Conservation (phyloP, 495 filamentous ascomycete species). For the Aspergillus bertholletiae region DNA sequence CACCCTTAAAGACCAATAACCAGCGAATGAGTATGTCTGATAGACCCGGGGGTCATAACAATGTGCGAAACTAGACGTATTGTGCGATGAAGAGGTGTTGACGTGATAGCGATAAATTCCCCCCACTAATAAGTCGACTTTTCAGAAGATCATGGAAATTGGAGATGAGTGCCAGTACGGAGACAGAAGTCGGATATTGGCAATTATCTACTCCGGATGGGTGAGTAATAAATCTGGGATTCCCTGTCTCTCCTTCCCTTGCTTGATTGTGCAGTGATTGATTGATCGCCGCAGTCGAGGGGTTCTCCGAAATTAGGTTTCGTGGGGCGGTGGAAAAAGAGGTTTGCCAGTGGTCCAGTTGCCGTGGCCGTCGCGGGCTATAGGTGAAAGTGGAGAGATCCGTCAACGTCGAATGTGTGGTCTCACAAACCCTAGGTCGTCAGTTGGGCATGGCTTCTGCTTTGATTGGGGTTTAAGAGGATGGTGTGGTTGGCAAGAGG, state of each 20-base stretch:
- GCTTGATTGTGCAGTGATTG: slow-evolving; percentile 17
- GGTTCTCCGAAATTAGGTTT: slow-evolving; percentile 28
- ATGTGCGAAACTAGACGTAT: slow-evolving; percentile 37
- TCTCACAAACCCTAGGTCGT: not conserved
- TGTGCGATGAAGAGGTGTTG: slow-evolving; percentile 34
- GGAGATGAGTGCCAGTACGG: not conserved
- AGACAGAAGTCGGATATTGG: not conserved
- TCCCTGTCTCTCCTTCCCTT: not conserved
- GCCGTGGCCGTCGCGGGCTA: not conserved
- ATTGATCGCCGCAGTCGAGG: slow-evolving; percentile 28
- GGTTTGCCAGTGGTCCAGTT: slow-evolving; percentile 3
- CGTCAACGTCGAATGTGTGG: slow-evolving; percentile 1
- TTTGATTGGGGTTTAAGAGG: not conserved
- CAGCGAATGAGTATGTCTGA: slow-evolving; percentile 11
- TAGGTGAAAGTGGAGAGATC: not conserved
- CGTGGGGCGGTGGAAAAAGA: slow-evolving; percentile 28
- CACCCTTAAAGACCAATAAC: slow-evolving; percentile 10
- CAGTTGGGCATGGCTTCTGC: not conserved
- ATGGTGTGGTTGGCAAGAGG: not conserved
- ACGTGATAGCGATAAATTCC: slow-evolving; percentile 13
- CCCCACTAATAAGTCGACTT: slow-evolving; percentile 9
- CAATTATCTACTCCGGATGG: slow-evolving; percentile 1
- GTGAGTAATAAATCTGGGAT: not conserved
- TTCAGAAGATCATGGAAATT: not conserved
- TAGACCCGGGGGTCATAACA: slow-evolving; percentile 37